Evolutionary conservation across 306 rosid genomes (phyloP), one percentile per base, ranked within the genome.

Genomic region (Vicia sativa): DNA sequence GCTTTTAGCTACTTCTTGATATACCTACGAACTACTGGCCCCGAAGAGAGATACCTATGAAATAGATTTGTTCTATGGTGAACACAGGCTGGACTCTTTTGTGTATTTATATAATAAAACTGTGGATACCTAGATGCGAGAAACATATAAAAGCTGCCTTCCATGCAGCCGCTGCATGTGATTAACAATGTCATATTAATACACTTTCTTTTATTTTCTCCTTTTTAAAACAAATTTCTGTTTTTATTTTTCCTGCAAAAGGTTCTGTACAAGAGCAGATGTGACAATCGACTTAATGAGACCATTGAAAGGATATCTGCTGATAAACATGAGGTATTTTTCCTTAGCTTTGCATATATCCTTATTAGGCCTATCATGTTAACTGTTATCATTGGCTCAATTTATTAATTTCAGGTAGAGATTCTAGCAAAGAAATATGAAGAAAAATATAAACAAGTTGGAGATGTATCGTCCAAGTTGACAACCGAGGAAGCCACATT

Each of bases 241-340:
- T 34, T 70, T 18, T 23, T 34, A 2, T 34, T 28, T 46, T 73
- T 44, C 59, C 65, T 69, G 50, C 76, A 13, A 68, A 83, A 95
- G 99, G 89, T 95, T 71, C 81, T 95, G 59, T 91, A 91, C 88
- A 95, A 95, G 84, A 95, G 99, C 82, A 88, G 97, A 83, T 95
- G 99, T 77, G 99, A 91, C 87, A 91, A 87, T 64, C 88, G 95
- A 49, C 82, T 95, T 50, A 95, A 95, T 46, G 99, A 95, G 91
- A 78, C 91, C 42, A 73, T 84, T 55, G 97, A 91, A 81, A 85
- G 97, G 76, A 80, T 84, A 70, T 84, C 87, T 35, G 71, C 89
- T 28, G 99, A 91, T 71, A 88, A 76, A 70, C 95, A 71, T 4
- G 97, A 91, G 96, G 99, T 95, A 87, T 76, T 54, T 34, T 62